Evolutionary conservation across 2,329 filamentous ascomycete genomes (phyloP), one percentile per base, ranked within the genome.

Genomic region (Verticillium zaregamsianum): DNA sequence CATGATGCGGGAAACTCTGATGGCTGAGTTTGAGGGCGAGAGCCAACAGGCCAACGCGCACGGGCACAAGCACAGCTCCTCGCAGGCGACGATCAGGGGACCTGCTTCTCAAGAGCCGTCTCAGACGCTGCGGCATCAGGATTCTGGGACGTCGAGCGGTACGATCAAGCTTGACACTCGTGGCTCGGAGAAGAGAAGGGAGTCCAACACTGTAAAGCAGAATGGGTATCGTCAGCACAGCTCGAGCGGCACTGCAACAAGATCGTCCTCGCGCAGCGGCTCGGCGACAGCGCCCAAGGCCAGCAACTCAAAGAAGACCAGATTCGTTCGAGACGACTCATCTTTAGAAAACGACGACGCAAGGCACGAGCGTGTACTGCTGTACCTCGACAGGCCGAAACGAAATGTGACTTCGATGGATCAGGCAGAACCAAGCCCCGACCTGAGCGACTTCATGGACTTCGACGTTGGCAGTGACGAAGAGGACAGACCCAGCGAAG

Each of bases 1-100:
- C 3, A 74, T 76, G n/a, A 84, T 85, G 79, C 80, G 82, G 2
- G 79, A 83, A 64, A 78, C 76, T 3, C 73, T 79, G 20, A 71
- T 79, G 14, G 73, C 77, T 25, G 78, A 81, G 63, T 73, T 77
- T 15, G 77, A 79, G 33, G 78, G 77, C 35, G 73, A 74, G 39
- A 35, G 35, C 52, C 45, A 63, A 63, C 20, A 58, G 45, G 56
- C 32, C 35, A 25, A 28, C 4, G 56, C 35, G 14, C 17, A 40
- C 5, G 35, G 56, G 4, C 58, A 59, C 20, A 59, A 37, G 40
- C 58, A 59, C 14, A 63, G 57, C 11, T 64, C 60, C 14, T 63
- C 63, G 23, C 64, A 66, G 45, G 45, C 32, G 7, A 63, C 63
- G 31, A 65, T 66, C 52, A 33, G 28, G 11, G 59, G 59, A 3